Base-by-base conservation (phyloP, 2,329 filamentous ascomycete species). In the Trichoderma gracile region DNA sequence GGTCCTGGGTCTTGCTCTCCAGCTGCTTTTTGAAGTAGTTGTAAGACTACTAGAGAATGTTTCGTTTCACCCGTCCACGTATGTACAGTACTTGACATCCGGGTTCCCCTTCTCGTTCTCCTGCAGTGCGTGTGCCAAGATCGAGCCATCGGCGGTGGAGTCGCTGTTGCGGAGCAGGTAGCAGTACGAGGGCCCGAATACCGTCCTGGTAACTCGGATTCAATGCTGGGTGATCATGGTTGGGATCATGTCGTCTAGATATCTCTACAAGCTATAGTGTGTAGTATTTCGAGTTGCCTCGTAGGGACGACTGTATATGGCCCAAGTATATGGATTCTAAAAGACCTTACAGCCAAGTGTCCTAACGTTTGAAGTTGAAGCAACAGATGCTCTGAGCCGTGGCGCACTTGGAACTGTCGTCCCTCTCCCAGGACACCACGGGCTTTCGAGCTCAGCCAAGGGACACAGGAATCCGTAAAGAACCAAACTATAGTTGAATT, bases 121-220 rank as follows among this genome's bases (percentile, higher is more conserved):
- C 33, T 25, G 6, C n/a, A 2, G 33, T 47, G 33, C 33, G 14
- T 47, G 40, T 25, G 59, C 59, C 49, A 62, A 62, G 49, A 53
- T 54, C 40, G 49, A 54, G 59, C 59, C 49, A 53, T 46, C 43
- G 40, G 47, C 17, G 42, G 59, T 62, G 59, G 59, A 54, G 59
- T 25, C 53, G 59, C 40, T 49, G 59, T 38, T 62, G 59, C 40
- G 59, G 59, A 62, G 59, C 27, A 25, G 49, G 42, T 62, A 38
- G 59, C 19, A 5, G 58, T 23, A 59, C 56, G 42, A 59, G 56
- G 56, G 27, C 56, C 43, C n/a, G n/a, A 30, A 40, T 40, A 59
- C 45, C 23, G 27, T 52, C 49, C 27, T 33, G 45, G 56, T 49
- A 59, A 59, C 30, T 59, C 56, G 56, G 56, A 59, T 25, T 12